A percentile compares a stretch with the other conserved stretches of the same genome.
These are phyloP conservation scores for Lachnellula cervina DNA, from an alignment of 2,329 filamentous ascomycete species.

Conservation along the genomic window DNA sequence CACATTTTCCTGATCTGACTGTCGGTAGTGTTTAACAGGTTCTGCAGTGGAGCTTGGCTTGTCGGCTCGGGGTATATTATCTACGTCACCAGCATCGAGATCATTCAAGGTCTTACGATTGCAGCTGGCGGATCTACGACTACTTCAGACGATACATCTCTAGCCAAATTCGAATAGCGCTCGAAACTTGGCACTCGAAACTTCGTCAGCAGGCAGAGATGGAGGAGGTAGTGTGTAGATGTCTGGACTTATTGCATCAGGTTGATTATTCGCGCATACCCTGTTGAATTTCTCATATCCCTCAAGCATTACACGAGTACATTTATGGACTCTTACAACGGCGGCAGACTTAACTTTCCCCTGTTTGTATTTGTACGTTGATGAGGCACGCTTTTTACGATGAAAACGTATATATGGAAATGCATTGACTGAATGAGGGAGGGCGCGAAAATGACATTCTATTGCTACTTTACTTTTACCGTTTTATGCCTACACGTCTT, in stretches of 20 bases:
- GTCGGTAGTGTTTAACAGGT: slow-evolving; percentile 14
- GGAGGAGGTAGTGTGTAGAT: not conserved
- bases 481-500: not conserved
- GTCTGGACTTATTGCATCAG: not conserved
- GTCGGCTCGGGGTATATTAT: slow-evolving; percentile 58
- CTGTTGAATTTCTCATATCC: not conserved
- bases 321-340: not conserved
- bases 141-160: slow-evolving; percentile 20
- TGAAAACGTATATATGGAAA: not conserved
- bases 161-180: slow-evolving; percentile 21
- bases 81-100: slow-evolving; percentile 55
- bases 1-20: slow-evolving; percentile 7
- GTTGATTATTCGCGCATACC: not conserved
- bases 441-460: not conserved
- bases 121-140: slow-evolving; percentile 31
- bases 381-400: not conserved
- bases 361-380: not conserved
- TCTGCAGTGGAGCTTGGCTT: slow-evolving; percentile 57
- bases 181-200: not conserved
- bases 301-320: not conserved
- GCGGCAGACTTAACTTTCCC: not conserved
- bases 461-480: not conserved
- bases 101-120: slow-evolving; percentile 52
- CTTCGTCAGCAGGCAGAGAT: not conserved
- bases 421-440: not conserved